phyloP scores from a whole-genome alignment of 2,329 filamentous ascomycete species.

The Arthrobotrys pseudoclavata region DNA sequence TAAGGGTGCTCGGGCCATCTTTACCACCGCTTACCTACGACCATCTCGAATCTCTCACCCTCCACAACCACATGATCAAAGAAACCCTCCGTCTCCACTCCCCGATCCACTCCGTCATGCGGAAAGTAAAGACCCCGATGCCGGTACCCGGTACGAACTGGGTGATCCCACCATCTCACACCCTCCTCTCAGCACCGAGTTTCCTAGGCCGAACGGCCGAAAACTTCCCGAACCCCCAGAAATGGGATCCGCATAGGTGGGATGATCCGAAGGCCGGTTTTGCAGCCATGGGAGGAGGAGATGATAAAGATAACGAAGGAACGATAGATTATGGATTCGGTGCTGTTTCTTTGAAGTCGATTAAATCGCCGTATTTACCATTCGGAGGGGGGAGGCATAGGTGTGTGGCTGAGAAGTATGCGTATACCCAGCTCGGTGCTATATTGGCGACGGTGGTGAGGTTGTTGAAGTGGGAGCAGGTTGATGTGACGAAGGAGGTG shows the following conservation, averaged over 20 bases:
- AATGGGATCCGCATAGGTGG: constrained; percentile 95
- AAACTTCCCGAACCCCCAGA: constrained; percentile 84
- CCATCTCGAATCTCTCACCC: constrained; percentile 80
- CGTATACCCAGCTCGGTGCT: constrained; percentile 89
- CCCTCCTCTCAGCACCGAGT: constrained; percentile 85
- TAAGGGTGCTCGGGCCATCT: constrained; percentile 78
- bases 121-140: constrained; percentile 90
- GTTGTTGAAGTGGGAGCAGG: constrained; percentile 82
- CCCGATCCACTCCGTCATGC: constrained; percentile 95
- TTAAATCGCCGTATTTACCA: constrained; percentile 86
- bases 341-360: constrained; percentile 87
- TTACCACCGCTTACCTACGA: constrained; percentile 83
- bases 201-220: constrained; percentile 79
- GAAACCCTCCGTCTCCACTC: constrained; percentile 92
- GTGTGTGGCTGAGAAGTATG: constrained; percentile 97
- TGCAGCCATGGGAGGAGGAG: constrained; percentile 66
- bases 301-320: constrained; percentile 74
- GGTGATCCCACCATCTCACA: constrained; percentile 83
- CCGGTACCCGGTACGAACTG: constrained; percentile 84
- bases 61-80: constrained; percentile 88
- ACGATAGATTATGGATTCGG: constrained; percentile 96
- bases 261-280: constrained; percentile 73
- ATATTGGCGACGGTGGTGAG: constrained; percentile 83
- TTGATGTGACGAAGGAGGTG: constrained; percentile 77
- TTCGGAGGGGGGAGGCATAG: constrained; percentile 93